Evolutionary conservation across 805 yeast genomes (phyloP).

Genomic region (Candida montana): DNA sequence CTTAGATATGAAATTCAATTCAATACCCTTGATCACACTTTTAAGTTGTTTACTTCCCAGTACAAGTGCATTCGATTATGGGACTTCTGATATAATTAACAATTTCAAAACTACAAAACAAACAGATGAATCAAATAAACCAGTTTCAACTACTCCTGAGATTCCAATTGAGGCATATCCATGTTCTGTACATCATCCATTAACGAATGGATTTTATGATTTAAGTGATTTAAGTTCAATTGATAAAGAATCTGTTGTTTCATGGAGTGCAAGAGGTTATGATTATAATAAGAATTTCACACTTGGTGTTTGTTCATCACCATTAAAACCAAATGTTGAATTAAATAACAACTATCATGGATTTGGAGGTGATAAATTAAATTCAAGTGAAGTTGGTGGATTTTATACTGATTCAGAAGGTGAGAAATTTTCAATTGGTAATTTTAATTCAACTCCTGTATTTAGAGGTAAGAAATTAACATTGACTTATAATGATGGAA

Average conservation of each 20-base stretch:
- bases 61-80: conserved; percentile 16
- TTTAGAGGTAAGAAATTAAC: conserved; percentile 70
- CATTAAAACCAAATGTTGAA: conserved; percentile 29
- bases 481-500: conserved; percentile 66
- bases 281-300: conserved; percentile 72
- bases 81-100: conserved; percentile 16
- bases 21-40: no score
- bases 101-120: conserved; percentile 5
- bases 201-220: conserved; percentile 35
- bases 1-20: no score
- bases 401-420: conserved; percentile 44
- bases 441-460: conserved; percentile 51
- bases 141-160: conserved; percentile 8
- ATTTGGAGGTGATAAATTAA: conserved; percentile 14
- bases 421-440: conserved; percentile 52
- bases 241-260: conserved; percentile 24
- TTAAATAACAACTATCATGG: conserved; percentile 24
- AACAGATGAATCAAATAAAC: background rate
- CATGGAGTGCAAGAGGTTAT: conserved; percentile 68
- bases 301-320: conserved; percentile 63
- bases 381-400: conserved; percentile 49
- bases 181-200: conserved; percentile 39
- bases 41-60: background rate
- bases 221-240: conserved; percentile 26
- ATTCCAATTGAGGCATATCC: conserved; percentile 24